A percentile compares a stretch with the other conserved stretches of the same genome.
Conservation (phyloP, 2,329 filamentous ascomycete species). For the Exophiala sp. region DNA sequence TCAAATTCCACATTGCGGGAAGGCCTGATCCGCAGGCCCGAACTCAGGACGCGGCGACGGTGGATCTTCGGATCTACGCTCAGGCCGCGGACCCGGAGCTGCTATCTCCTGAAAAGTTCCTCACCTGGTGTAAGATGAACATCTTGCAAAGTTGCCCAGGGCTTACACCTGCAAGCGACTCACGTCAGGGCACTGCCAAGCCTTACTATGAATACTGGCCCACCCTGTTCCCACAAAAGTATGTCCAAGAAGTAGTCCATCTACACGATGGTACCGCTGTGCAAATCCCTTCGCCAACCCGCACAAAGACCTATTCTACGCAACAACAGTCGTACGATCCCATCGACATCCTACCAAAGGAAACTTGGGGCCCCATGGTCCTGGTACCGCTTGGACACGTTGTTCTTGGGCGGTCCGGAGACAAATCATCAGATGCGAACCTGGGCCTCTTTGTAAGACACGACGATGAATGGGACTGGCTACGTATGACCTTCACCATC, state of each 20-base stretch:
- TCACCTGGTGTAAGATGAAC: constrained; percentile 25
- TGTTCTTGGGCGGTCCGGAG: constrained; percentile 41
- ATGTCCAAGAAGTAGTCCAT: too few relatives aligned
- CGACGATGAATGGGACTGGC: constrained; percentile 33
- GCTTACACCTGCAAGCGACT: constrained; percentile 13
- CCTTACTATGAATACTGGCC: constrained; percentile 31
- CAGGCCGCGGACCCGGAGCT: constrained; percentile 10
- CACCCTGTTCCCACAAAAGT: constrained; percentile 28
- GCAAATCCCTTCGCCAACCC: too few relatives aligned
- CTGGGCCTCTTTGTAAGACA: constrained; percentile 37
- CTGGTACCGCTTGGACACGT: constrained; percentile 41
- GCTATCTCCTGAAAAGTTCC: constrained; percentile 21
- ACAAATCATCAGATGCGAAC: constrained; percentile 41
- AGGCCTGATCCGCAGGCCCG: constrained; percentile 51
- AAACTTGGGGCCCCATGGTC: constrained; percentile 31
- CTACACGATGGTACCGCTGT: too few relatives aligned
- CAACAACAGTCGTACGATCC: constrained; percentile 22
- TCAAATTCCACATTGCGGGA: too few relatives aligned
- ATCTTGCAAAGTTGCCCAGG: constrained; percentile 31
- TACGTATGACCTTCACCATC: constrained; percentile 39
- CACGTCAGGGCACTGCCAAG: constrained; percentile 14
- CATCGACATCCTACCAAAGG: constrained; percentile 12
- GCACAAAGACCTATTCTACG: constrained; percentile 20
- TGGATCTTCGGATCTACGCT: too few relatives aligned
- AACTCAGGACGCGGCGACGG: constrained; percentile 33